phyloP scores from a whole-genome alignment of 2,329 filamentous ascomycete species.

The Colletotrichum echinochloae region DNA sequence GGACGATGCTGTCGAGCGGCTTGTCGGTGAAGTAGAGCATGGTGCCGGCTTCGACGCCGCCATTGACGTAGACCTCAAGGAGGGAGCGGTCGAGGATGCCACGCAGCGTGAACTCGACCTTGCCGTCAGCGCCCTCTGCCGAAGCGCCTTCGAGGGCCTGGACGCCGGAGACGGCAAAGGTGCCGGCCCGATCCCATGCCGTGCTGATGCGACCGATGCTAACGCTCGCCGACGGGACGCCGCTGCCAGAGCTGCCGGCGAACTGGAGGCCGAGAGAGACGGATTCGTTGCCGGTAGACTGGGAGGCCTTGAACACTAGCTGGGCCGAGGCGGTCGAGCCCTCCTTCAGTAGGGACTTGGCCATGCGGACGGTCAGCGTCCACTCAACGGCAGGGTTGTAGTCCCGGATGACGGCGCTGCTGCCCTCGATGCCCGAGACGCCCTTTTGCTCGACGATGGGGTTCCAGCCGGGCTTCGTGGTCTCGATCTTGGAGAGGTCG shows the following conservation, averaged over 20 bases:
- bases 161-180: conserved; percentile 26
- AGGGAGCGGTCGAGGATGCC: conserved; percentile 53
- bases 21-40: conserved; percentile 47
- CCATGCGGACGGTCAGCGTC: conserved; percentile 40
- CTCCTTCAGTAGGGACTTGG: conserved; percentile 30
- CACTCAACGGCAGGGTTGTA: conserved; percentile 41
- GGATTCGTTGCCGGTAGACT: conserved; percentile 38
- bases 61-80: conserved; percentile 51
- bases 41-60: conserved; percentile 50
- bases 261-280: conserved; percentile 45
- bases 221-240: conserved; percentile 42
- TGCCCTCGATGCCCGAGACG: conserved; percentile 32
- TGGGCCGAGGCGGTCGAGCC: conserved; percentile 42
- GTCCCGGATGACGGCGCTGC: conserved; percentile 31
- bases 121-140: conserved; percentile 45
- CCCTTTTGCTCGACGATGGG: conserved; percentile 36
- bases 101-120: conserved; percentile 49
- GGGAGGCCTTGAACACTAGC: conserved; percentile 46
- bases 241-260: conserved; percentile 41
- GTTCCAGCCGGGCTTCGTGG: conserved; percentile 39
- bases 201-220: conserved; percentile 47
- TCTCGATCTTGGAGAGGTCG: conserved; percentile 32
- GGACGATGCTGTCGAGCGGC: conserved; percentile 35
- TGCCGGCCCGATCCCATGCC: conserved; percentile 29
- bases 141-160: conserved; percentile 27